Evolutionary conservation across 345 rosid species (phyloP), one percentile per base, ranked within the genome.

Genomic region (Dovyalis caffra): DNA sequence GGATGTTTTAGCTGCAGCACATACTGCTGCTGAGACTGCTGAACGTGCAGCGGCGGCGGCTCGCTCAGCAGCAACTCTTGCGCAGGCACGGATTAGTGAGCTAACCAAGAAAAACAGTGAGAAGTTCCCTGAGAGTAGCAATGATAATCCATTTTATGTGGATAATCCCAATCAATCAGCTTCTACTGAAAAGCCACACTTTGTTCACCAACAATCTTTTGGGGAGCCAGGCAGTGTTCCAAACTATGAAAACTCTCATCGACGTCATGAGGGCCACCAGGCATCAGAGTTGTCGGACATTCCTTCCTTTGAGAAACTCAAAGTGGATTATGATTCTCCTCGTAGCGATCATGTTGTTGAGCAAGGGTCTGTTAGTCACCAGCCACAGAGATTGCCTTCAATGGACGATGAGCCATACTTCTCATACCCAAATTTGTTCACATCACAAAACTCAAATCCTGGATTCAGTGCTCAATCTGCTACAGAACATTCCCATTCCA

Each of bases 1-100:
- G 80, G 99, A 95, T 73, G 94, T 95, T 49, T 71, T 95, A 76
- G 89, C 83, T 53, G 97, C 97, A 66, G 97, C 98, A 71, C 94
- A 91, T 68, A 84, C 94, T 68, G 99, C 99, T 79, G 98, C 97
- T 33, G 98, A 92, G 49, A 69, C 86, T 60, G 99, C 99, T 10
- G 99, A 95, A 77, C 87, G 84, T 76, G 97, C 99, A 6, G 99
- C 97, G 64, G 80, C 92, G 25, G 97, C 92, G 28, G 97, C 99
- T 77, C 89, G 97, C 70, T 81, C 97, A 69, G 99, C 91, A 62
- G 99, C 99, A 70, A 83, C 89, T 82, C 94, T 95, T 76, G 98
- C 98, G 57, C 98, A 92, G 82, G 81, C 90, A 64, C 89, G 92
- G 85, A 92, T 92, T 76, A 68, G 78, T 25, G 97, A 86, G 80